Evolutionary conservation across 2,329 filamentous ascomycete species (phyloP).

Genomic region (Fusarium pseudoanthophilum): DNA sequence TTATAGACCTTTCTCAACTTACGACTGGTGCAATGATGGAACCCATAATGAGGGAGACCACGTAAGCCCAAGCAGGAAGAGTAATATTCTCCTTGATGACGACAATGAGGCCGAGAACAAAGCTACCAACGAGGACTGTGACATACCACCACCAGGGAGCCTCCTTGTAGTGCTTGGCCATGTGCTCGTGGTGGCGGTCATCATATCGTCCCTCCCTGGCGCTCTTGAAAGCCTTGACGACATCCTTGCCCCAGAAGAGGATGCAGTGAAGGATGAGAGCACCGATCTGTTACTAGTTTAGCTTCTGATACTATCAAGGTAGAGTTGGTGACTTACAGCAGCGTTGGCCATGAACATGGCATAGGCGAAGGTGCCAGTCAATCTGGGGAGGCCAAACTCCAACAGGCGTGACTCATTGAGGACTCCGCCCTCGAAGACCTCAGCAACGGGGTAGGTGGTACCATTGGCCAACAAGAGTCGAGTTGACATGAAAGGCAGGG

Average conservation of each 20-base stretch:
- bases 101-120: slow-evolving; percentile 59
- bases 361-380: slow-evolving; percentile 63
- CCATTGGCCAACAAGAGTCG: slow-evolving; percentile 55
- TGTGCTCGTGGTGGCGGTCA: slow-evolving; percentile 64
- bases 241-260: slow-evolving; percentile 66
- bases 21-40: slow-evolving; percentile 62
- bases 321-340: slow-evolving; percentile 54
- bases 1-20: slow-evolving; percentile 9
- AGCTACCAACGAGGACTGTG: slow-evolving; percentile 54
- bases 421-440: slow-evolving; percentile 55
- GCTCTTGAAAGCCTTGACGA: slow-evolving; percentile 59
- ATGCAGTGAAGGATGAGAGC: slow-evolving; percentile 63
- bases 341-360: slow-evolving; percentile 67
- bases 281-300: slow-evolving; percentile 57
- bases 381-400: slow-evolving; percentile 57
- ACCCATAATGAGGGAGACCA: slow-evolving; percentile 57
- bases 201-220: slow-evolving; percentile 55
- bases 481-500: slow-evolving; percentile 66
- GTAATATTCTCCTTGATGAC: slow-evolving; percentile 59
- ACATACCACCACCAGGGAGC: slow-evolving; percentile 61
- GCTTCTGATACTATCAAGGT: rapidly evolving
- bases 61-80: slow-evolving; percentile 59
- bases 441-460: slow-evolving; percentile 51
- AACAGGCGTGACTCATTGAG: slow-evolving; percentile 54
- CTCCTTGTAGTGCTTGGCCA: slow-evolving; percentile 64